Conservation (phyloP, 75 land plant genomes). For the Gnetum montanum region DNA sequence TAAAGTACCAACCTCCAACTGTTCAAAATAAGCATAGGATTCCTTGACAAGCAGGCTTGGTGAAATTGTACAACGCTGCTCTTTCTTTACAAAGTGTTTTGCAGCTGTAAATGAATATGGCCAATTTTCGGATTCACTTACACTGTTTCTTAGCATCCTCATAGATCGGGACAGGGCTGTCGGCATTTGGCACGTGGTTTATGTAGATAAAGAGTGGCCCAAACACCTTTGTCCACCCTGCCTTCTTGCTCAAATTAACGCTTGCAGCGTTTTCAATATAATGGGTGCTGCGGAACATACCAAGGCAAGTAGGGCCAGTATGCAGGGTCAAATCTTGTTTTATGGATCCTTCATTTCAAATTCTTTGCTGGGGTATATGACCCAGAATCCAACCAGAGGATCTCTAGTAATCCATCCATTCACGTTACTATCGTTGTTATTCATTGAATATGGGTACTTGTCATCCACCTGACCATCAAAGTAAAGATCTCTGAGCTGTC, state of each 20-base stretch:
- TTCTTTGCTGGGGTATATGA: conserved; percentile 29
- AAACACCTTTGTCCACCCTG: conserved; percentile 62
- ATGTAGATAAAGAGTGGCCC: conserved; percentile 62
- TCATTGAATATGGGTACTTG: conserved; percentile 40
- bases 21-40: too few species aligned
- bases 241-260: conserved; percentile 30
- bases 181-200: conserved; percentile 19
- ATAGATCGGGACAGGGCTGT: conserved; percentile 35
- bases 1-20: too few species aligned
- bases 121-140: conserved; percentile 41
- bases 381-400: conserved; percentile 35
- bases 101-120: conserved; percentile 51
- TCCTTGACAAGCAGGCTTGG: too few species aligned
- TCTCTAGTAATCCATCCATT: conserved; percentile 38
- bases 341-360: conserved; percentile 32
- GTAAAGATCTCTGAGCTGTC: too few species aligned
- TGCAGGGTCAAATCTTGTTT: conserved; percentile 38
- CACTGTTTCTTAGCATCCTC: conserved; percentile 56
- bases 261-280: conserved; percentile 40
- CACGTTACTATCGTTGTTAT: conserved; percentile 31
- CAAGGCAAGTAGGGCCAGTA: conserved; percentile 32
- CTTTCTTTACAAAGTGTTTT: conserved; percentile 24
- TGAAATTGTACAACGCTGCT: conserved; percentile 31
- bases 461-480: conserved; percentile 44
- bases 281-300: conserved; percentile 55